A percentile compares a stretch with the other conserved stretches of the same genome.
These are phyloP conservation scores for Vicia sativa DNA, from an alignment of 306 rosid species.

Conservation along the genomic window DNA sequence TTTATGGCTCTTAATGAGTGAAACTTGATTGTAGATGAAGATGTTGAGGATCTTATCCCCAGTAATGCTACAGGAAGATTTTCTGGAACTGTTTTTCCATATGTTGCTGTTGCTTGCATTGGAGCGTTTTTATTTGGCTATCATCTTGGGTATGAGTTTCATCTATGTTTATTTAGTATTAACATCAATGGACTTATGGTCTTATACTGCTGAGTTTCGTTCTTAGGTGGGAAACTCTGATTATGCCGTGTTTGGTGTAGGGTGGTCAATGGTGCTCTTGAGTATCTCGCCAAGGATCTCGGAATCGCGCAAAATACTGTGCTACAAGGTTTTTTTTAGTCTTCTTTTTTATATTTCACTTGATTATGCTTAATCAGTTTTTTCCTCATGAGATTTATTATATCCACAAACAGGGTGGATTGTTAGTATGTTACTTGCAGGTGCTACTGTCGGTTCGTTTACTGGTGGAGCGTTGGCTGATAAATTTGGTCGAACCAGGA, in stretches of 20 bases:
- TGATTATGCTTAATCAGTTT: conserved; percentile 19
- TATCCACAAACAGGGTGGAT: conserved; percentile 76
- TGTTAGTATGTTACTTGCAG: conserved; percentile 83
- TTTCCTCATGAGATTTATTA: conserved; percentile 32
- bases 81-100: conserved; percentile 90
- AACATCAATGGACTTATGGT: conserved; percentile 3
- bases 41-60: conserved; percentile 61
- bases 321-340: conserved; percentile 58
- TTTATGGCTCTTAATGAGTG: not conserved
- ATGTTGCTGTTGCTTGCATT: conserved; percentile 91
- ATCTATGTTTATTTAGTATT: conserved; percentile 15
- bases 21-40: conserved; percentile 64
- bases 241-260: conserved; percentile 52
- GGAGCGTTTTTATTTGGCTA: conserved; percentile 94
- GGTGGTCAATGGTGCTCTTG: conserved; percentile 94
- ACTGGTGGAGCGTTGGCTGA: conserved; percentile 95
- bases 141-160: conserved; percentile 83
- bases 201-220: conserved; percentile 12
- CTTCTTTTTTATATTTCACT: conserved; percentile 15
- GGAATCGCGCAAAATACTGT: conserved; percentile 74
- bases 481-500: conserved; percentile 84
- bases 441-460: conserved; percentile 89
- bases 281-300: conserved; percentile 89
- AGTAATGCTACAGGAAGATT: conserved; percentile 53
- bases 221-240: conserved; percentile 36